These are phyloP conservation scores for Edhazardia aedis DNA, from an alignment of 371 early-diverging fungal species.

Conservation along the genomic window DNA sequence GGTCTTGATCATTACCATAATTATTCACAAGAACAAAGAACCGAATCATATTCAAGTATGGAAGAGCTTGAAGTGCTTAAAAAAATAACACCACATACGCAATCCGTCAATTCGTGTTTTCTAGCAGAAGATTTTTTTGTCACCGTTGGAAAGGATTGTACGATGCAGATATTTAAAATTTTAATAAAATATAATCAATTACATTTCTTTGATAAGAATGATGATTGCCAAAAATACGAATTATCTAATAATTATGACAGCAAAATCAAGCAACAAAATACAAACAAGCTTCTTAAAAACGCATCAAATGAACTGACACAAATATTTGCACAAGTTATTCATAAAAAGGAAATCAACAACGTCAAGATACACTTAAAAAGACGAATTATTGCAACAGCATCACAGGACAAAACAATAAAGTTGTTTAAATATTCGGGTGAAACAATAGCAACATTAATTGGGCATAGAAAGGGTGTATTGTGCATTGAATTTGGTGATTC, in stretches of 20 bases:
- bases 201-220: too few relatives aligned
- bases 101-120: slow-evolving; percentile 3
- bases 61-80: not conserved
- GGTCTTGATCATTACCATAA: too few relatives aligned
- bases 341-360: slow-evolving; percentile 15
- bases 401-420: slow-evolving; percentile 12
- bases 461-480: slow-evolving; percentile 15
- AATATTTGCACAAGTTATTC: slow-evolving; percentile 9
- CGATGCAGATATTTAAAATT: slow-evolving; percentile 8
- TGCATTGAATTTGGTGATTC: slow-evolving; percentile 1
- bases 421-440: slow-evolving; percentile 9
- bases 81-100: not conserved
- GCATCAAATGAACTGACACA: slow-evolving; percentile 1
- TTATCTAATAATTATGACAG: too few relatives aligned
- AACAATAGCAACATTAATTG: slow-evolving; percentile 1
- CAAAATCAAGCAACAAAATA: too few relatives aligned
- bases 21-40: too few relatives aligned
- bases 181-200: too few relatives aligned
- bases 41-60: too few relatives aligned
- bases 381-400: slow-evolving; percentile 8
- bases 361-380: slow-evolving; percentile 7
- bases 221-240: too few relatives aligned
- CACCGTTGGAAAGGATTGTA: slow-evolving; percentile 9
- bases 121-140: slow-evolving; percentile 6
- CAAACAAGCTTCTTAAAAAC: too few relatives aligned